Conservation (phyloP, 75 land plant genomes). For the Pseudotsuga menziesii region DNA sequence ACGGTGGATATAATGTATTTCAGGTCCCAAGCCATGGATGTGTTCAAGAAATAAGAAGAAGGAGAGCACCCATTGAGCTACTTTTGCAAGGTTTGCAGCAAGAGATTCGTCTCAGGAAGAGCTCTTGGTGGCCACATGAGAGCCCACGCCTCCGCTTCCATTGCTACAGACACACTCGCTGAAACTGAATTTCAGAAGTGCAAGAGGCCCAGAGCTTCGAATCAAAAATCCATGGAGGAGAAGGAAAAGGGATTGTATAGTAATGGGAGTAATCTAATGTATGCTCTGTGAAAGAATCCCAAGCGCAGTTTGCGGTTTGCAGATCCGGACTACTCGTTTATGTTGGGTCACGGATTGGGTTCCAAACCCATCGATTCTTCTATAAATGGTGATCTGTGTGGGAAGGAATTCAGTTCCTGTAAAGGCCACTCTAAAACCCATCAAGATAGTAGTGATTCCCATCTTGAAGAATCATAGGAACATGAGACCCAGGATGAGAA, state of each 20-base stretch:
- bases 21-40: background rate
- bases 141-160: constrained; percentile 49
- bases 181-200: constrained; percentile 9
- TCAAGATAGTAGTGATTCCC: background rate
- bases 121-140: constrained; percentile 78
- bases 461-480: background rate
- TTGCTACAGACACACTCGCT: background rate
- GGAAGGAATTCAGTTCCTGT: background rate
- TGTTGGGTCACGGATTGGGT: background rate
- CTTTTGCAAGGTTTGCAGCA: constrained; percentile 58
- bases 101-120: constrained; percentile 57
- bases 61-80: background rate
- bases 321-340: constrained; percentile 2
- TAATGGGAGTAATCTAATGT: background rate
- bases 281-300: constrained; percentile 8
- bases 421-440: background rate
- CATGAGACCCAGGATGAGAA: background rate
- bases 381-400: background rate
- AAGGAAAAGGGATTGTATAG: background rate
- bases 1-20: background rate
- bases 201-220: background rate
- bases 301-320: constrained; percentile 8
- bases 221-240: background rate
- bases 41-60: background rate
- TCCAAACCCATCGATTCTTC: background rate